These are phyloP conservation scores for Orbilia javanica DNA, from an alignment of 2,329 filamentous ascomycete species.

Conservation along the genomic window DNA sequence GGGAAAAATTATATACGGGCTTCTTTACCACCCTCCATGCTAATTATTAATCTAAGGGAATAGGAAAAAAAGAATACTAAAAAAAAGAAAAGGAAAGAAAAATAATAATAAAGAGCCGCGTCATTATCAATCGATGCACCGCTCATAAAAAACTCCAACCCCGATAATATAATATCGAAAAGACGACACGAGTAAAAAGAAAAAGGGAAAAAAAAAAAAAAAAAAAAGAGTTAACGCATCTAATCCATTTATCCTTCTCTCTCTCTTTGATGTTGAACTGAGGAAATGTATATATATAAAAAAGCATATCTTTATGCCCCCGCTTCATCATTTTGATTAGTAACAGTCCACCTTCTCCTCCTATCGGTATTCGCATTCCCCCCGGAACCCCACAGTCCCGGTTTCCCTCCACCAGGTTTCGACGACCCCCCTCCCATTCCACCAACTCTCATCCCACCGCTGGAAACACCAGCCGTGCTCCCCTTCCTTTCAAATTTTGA, in stretches of 20 bases:
- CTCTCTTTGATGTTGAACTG: not conserved
- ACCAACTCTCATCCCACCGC: constrained; percentile 13
- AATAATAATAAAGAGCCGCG: too few species aligned
- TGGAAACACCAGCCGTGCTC: constrained; percentile 21
- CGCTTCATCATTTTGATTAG: constrained; percentile 44
- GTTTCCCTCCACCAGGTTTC: constrained; percentile 9
- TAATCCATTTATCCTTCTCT: not conserved
- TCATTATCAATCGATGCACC: constrained; percentile 1
- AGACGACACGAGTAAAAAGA: not conserved
- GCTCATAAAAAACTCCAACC: not conserved
- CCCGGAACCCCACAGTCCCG: constrained; percentile 37
- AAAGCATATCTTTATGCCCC: constrained; percentile 2
- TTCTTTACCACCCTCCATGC: too few species aligned
- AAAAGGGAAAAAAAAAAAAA: not conserved
- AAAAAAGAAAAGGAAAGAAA: not conserved
- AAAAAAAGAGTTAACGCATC: not conserved
- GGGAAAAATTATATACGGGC: too few species aligned
- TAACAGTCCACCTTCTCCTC: constrained; percentile 50
- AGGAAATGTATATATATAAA: too few species aligned
- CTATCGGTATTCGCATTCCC: constrained; percentile 21
- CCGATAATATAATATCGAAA: too few species aligned
- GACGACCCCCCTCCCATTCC: not conserved
- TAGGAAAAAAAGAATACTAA: too few species aligned
- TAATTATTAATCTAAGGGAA: too few species aligned
- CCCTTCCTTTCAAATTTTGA: constrained; percentile 21